Base-by-base conservation (phyloP, 345 rosid genomes). In the Litchi chinensis region DNA sequence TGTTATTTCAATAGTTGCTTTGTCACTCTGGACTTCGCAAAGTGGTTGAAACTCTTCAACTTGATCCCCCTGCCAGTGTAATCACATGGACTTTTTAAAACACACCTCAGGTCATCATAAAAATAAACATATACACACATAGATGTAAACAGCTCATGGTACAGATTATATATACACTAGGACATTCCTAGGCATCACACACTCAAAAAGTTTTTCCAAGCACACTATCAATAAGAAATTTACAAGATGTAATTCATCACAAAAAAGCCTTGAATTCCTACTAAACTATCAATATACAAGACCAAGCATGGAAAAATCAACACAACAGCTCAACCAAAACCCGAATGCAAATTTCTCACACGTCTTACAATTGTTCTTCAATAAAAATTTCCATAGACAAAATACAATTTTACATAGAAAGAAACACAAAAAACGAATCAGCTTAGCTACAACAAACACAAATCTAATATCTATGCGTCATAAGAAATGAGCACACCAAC, bases 11-110 rank as follows among this genome's bases (percentile, higher is more conserved):
- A 95, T 93, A 0, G 98, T 93, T 52, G 99, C 99, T 83, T 95
- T 95, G 83, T 95, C 99, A 22, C 99, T 95, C 82, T 95, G 99
- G 79, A 95, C 98, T 90, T 93, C 99, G 73, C 99, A 93, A 6
- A 93, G 86, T n/a, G 93, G 97, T 79, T 95, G 97, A 85, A 93
- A 93, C 85, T 95, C 99, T 70, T 93, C 98, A 12, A 95, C 83
- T 80, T 54, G 76, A 85, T 93, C 98, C 1, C 98, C 99, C 99
- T 93, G 81, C 68, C 85, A 83, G 7, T 54, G 37, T 39, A 74
- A 83, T 11, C 10, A 77, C 19, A 66, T 41, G 6, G 15, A 40
- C 57, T 5, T 11, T 26, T 43, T 1, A 32, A 48, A 57, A 57
- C 57, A 62, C 72, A 59, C 8, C 48, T 2, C 15, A 15, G 10